Evolutionary conservation across 2,329 filamentous ascomycete genomes (phyloP).

Genomic region (Camillea tinctor): DNA sequence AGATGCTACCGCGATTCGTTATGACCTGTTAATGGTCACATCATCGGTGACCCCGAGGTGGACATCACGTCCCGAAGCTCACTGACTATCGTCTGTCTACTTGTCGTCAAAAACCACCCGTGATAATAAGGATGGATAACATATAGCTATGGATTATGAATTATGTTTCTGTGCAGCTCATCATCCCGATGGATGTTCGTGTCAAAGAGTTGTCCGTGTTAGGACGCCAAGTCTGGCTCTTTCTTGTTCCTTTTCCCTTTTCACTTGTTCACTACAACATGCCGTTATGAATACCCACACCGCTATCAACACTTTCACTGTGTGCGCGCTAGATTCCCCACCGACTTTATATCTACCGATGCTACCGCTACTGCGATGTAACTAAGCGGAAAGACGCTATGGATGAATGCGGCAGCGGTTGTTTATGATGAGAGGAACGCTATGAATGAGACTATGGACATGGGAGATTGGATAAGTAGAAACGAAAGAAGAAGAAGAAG

Average conservation of each 20-base stretch:
- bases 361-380: neutral
- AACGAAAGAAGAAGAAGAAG: neutral
- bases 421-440: neutral
- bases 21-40: too few relatives aligned
- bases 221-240: neutral
- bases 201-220: neutral
- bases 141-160: neutral
- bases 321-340: neutral
- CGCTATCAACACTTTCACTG: neutral
- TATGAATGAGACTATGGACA: neutral
- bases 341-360: neutral
- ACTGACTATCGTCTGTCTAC: neutral
- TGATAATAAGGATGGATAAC: neutral
- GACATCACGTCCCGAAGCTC: neutral
- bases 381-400: neutral
- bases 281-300: neutral
- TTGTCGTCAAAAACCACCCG: neutral
- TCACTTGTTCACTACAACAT: neutral
- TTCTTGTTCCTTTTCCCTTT: neutral
- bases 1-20: neutral
- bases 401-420: neutral
- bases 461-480: too few relatives aligned
- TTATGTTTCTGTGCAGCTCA: neutral
- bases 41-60: neutral
- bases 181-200: neutral